Evolutionary conservation across 345 rosid genomes (phyloP).

Genomic region (Citrus medica): DNA sequence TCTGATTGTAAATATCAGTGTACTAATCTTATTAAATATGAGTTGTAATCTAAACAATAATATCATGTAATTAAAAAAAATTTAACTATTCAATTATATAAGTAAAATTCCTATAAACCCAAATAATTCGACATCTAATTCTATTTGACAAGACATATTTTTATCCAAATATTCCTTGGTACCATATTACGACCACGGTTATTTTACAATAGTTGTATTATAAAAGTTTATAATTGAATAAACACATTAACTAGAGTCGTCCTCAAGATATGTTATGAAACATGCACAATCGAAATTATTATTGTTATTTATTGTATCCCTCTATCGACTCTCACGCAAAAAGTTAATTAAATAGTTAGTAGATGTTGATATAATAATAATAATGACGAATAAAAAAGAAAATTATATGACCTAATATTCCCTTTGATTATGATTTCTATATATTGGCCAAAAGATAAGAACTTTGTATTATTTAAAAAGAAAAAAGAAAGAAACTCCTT

Average conservation of each 20-base stretch:
- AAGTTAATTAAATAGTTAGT: neutral
- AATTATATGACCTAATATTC: neutral
- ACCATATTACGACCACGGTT: neutral
- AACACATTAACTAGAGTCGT: neutral
- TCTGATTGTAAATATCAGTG: fast-evolving
- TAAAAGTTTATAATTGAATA: neutral
- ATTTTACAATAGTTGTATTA: neutral
- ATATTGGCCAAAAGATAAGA: neutral
- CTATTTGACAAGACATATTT: neutral
- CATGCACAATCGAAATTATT: neutral
- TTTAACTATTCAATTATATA: neutral
- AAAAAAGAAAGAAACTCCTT: neutral
- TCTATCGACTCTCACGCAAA: neutral
- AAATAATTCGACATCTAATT: neutral
- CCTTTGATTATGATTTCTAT: too few relatives aligned
- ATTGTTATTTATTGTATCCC: neutral
- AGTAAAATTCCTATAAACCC: neutral
- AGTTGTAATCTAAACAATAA: too few relatives aligned
- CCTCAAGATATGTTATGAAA: neutral
- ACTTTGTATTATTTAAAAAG: neutral
- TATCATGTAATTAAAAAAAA: too few relatives aligned
- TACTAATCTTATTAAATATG: too few relatives aligned
- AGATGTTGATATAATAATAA: neutral
- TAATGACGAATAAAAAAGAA: neutral
- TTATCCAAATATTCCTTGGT: neutral